These are phyloP conservation scores for Filobasidium floriforme DNA, from an alignment of 768 basidiomycete species.

Conservation along the genomic window DNA sequence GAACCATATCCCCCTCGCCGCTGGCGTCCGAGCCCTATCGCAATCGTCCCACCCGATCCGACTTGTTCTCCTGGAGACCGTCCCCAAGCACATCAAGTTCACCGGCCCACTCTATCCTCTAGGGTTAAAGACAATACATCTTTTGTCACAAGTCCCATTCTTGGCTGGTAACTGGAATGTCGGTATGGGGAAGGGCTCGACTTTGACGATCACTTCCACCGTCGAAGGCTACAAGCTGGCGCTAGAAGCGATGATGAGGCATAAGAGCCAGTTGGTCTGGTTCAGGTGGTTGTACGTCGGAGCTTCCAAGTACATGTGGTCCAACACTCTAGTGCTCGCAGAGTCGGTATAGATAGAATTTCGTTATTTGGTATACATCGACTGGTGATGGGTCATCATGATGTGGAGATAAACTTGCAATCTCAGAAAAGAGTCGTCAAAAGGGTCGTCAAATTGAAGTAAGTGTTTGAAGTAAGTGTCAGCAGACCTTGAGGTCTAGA, in stretches of 20 bases:
- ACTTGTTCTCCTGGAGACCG: conserved; percentile 24
- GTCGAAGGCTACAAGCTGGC: conserved; percentile 54
- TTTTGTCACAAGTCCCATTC: neutral
- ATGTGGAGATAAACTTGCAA: no score
- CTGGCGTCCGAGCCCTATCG: conserved; percentile 52
- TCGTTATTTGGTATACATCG: no score
- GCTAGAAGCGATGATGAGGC: conserved; percentile 62
- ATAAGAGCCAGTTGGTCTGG: conserved; percentile 74
- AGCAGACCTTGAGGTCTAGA: no score
- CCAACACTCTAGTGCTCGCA: conserved; percentile 61
- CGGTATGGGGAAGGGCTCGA: neutral
- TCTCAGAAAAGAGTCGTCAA: no score
- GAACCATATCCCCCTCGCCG: conserved; percentile 66
- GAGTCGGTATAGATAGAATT: no score
- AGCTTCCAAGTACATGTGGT: conserved; percentile 87
- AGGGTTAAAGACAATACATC: neutral
- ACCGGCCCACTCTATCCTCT: conserved; percentile 27
- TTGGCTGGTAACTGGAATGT: neutral
- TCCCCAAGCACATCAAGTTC: conserved; percentile 33
- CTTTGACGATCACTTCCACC: conserved; percentile 52
- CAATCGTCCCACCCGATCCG: conserved; percentile 12
- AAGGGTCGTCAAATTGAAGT: no score
- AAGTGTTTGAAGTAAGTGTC: no score
- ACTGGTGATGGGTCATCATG: no score
- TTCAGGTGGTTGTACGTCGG: conserved; percentile 76